Conservation (phyloP, 768 basidiomycete species). For the Hericium coralloides region DNA sequence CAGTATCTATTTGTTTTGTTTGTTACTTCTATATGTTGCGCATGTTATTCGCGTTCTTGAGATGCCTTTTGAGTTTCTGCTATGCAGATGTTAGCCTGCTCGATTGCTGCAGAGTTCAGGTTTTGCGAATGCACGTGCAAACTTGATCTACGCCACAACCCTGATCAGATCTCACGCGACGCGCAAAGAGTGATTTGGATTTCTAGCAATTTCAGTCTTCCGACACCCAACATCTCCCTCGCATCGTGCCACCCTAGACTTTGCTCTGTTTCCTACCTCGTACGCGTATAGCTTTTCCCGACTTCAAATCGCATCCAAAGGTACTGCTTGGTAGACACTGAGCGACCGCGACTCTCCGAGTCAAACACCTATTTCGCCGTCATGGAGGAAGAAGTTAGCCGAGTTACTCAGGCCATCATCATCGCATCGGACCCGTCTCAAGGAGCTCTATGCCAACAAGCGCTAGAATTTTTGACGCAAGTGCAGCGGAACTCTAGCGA, state of each 20-base stretch:
- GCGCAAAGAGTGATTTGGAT: conserved; percentile 1
- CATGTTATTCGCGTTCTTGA: too few relatives aligned
- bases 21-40: too few relatives aligned
- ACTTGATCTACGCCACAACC: neutral
- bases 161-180: conserved; percentile 11
- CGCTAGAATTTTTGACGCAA: conserved; percentile 71
- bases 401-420: conserved; percentile 75
- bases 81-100: too few relatives aligned
- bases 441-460: conserved; percentile 69
- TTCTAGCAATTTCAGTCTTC: neutral
- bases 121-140: neutral
- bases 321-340: neutral
- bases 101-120: too few relatives aligned
- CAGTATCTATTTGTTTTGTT: too few relatives aligned
- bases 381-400: conserved; percentile 73
- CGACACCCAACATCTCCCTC: neutral
- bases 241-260: neutral
- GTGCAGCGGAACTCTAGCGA: conserved; percentile 68
- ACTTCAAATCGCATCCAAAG: neutral
- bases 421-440: conserved; percentile 80
- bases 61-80: too few relatives aligned
- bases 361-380: conserved; percentile 1
- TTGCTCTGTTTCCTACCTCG: neutral
- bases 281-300: neutral
- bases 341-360: neutral